Conservation (phyloP, 805 yeast genomes). For the Barnettozyma populi region DNA sequence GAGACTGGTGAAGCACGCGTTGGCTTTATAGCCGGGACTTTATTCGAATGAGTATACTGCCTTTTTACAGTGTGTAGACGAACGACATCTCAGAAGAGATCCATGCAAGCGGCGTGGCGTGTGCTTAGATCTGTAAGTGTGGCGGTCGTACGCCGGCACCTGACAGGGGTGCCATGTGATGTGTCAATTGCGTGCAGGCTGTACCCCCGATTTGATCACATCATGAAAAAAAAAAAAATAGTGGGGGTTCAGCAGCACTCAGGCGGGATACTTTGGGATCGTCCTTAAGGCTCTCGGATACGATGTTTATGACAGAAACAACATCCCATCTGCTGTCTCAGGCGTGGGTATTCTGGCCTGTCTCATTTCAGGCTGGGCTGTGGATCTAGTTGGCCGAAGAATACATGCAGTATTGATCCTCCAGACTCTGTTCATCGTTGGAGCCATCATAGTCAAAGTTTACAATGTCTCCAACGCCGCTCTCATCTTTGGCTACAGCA, state of each 20-base stretch:
- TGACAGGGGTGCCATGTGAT: no score
- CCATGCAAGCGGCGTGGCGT: no score
- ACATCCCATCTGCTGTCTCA: constrained; percentile 18
- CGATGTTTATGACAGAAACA: constrained; percentile 21
- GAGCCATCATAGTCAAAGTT: constrained; percentile 12
- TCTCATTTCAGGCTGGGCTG: constrained; percentile 14
- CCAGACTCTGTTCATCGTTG: constrained; percentile 17
- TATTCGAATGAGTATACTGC: no score
- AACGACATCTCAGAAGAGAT: no score
- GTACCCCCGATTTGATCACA: no score
- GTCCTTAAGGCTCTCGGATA: constrained; percentile 20
- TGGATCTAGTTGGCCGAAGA: constrained; percentile 18
- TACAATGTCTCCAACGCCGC: constrained; percentile 17
- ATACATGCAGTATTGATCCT: constrained; percentile 12
- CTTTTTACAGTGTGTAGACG: no score
- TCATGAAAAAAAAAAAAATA: no score
- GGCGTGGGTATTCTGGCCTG: constrained; percentile 20
- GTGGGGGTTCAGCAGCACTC: constrained; percentile 12
- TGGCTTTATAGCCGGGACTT: constrained; percentile 1
- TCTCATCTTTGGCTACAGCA: constrained; percentile 14
- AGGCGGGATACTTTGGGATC: constrained; percentile 14
- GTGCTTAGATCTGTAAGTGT: no score
- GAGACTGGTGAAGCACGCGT: constrained; percentile 28
- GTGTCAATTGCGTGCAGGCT: no score
- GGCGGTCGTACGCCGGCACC: no score